phyloP scores from a whole-genome alignment of 2,329 filamentous ascomycete species.

The Fusarium lateritium region DNA sequence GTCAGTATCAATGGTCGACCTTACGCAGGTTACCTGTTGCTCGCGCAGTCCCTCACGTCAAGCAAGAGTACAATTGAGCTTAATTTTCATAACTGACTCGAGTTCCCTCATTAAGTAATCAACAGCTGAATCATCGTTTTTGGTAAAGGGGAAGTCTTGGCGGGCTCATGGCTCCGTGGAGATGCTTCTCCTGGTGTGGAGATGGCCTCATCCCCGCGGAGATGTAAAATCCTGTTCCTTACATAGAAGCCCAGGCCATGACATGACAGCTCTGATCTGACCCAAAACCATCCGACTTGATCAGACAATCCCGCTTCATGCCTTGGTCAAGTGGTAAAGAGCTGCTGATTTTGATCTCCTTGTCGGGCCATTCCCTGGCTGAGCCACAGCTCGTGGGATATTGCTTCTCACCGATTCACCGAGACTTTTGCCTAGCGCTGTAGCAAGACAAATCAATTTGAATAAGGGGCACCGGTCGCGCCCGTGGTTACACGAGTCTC shows the following conservation, averaged over 20 bases:
- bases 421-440: neutral
- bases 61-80: too few relatives aligned
- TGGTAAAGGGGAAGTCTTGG: neutral
- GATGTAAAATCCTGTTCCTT: conserved; percentile 16
- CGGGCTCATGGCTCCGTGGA: conserved; percentile 9
- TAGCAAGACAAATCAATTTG: neutral
- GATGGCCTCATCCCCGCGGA: conserved; percentile 9
- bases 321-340: neutral
- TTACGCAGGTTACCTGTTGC: too few relatives aligned
- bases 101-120: too few relatives aligned
- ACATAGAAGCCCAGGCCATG: conserved; percentile 5
- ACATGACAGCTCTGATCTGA: conserved; percentile 29
- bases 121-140: neutral
- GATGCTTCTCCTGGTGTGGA: conserved; percentile 18
- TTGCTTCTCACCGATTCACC: neutral
- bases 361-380: neutral
- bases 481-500: neutral
- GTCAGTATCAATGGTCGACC: too few relatives aligned
- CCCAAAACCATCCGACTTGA: neutral
- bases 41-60: too few relatives aligned
- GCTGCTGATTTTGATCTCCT: neutral
- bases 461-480: neutral
- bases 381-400: neutral
- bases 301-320: neutral
- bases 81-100: too few relatives aligned